phyloP scores from a whole-genome alignment of 495 filamentous ascomycete genomes.

The Wilcoxina mikolae region DNA sequence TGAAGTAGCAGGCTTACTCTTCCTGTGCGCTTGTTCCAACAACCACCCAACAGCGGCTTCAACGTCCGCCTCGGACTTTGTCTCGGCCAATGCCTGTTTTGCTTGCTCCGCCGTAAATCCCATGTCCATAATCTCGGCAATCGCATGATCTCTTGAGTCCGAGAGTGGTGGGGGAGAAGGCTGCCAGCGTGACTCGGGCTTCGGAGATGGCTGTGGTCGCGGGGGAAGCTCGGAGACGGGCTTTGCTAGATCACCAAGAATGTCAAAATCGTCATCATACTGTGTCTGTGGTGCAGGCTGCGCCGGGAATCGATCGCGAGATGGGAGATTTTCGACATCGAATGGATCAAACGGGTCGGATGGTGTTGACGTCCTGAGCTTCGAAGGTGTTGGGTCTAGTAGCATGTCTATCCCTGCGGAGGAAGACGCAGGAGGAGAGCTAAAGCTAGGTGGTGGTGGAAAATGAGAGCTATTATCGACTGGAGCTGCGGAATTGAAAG shows the following conservation, averaged over 20 bases:
- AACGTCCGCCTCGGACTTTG: slow-evolving; percentile 61
- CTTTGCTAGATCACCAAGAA: slow-evolving; percentile 71
- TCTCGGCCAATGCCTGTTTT: slow-evolving; percentile 59
- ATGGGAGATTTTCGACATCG: slow-evolving; percentile 52
- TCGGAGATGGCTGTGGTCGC: slow-evolving; percentile 30
- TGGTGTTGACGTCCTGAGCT: background rate
- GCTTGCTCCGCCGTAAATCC: slow-evolving; percentile 77
- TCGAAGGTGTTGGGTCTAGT: background rate
- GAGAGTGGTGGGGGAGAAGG: slow-evolving; percentile 16
- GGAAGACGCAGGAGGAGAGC: slow-evolving; percentile 11
- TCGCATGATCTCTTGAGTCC: slow-evolving; percentile 60
- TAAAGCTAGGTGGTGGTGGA: slow-evolving; percentile 34
- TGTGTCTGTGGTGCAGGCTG: slow-evolving; percentile 30
- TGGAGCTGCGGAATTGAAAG: slow-evolving; percentile 43
- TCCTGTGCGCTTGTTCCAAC: slow-evolving; percentile 72
- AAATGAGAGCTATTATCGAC: slow-evolving; percentile 47
- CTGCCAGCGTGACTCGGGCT: slow-evolving; percentile 21
- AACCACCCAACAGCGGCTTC: slow-evolving; percentile 82
- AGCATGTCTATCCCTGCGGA: background rate
- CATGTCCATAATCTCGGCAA: slow-evolving; percentile 90
- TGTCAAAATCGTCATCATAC: slow-evolving; percentile 53
- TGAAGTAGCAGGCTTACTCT: slow-evolving; percentile 39
- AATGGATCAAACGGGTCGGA: slow-evolving; percentile 67
- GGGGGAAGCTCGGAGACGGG: slow-evolving; percentile 64
- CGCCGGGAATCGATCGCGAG: slow-evolving; percentile 30